Base-by-base conservation (phyloP, 2,329 filamentous ascomycete genomes). In the Dothistroma pini region DNA sequence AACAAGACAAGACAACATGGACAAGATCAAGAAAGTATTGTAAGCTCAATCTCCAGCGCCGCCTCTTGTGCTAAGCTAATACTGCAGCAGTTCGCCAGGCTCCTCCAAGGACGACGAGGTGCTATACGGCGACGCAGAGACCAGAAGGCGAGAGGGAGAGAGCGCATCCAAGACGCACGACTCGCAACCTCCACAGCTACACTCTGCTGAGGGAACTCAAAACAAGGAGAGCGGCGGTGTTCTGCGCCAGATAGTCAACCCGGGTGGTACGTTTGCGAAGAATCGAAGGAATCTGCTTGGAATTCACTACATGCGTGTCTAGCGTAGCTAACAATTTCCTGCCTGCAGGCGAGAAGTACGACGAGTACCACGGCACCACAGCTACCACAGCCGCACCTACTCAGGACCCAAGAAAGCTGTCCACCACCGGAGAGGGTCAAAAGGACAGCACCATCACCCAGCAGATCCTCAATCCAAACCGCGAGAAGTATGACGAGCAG, bases 11-110 rank as follows among this genome's bases (percentile, higher is more conserved):
- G 11, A 12, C 59, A 62, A 22, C 48, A 80, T 80, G 78, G 74
- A 79, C 59, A 78, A 78, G 71, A 67, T 80, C 58, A 79, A 79
- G 74, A 74, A 72, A 66, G 69, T 79, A 57, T 68, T 80, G 76
- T 78, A 66, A 65, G 76, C 67, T 22, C 19, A 32, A 56, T 14
- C 22, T 47, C 49, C 16, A 6, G 31, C 14, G 19, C 21, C 25
- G 19, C 54, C 6, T 54, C 16, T 53, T 32, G 21, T 25, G 19
- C 32, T 47, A n/a, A 21, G 56, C 55, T 61, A 50, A 60, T 57
- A 4, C 14, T 35, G n/a, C 25, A 12, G 22, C 47, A 73, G 69
- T 56, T 69, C 69, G 47, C 66, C 70, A 50, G 69, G 71, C 51
- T 66, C 71, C 34, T 62, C 68, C 59, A 75, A 77, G 67, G 72